phyloP scores from a whole-genome alignment of 768 basidiomycete genomes.

The Tremella fuciformis region DNA sequence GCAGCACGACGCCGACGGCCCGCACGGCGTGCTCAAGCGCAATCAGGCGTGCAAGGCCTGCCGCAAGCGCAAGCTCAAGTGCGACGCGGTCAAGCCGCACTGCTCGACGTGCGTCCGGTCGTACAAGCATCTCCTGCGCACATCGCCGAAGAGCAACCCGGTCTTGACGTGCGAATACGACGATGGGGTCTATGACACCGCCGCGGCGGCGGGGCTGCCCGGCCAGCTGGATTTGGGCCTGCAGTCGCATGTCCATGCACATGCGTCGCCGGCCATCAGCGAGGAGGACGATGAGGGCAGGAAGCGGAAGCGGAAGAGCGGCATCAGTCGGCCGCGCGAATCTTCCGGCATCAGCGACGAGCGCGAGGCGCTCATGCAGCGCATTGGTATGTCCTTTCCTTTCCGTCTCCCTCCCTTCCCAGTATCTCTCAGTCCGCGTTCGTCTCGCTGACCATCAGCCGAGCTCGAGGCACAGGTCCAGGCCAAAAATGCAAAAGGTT shows the following conservation, averaged over 20 bases:
- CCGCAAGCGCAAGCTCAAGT: constrained; percentile 45
- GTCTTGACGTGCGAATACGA: constrained; percentile 42
- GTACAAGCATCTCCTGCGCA: constrained; percentile 36
- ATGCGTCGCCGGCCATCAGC: constrained; percentile 12
- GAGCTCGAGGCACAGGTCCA: constrained; percentile 36
- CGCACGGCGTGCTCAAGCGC: constrained; percentile 36
- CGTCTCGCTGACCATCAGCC: constrained; percentile 20
- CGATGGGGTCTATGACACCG: constrained; percentile 14
- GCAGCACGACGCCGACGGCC: constrained; percentile 1
- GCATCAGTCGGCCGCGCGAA: constrained; percentile 1
- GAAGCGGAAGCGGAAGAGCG: constrained; percentile 25
- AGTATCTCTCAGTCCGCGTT: not conserved
- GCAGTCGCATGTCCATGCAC: not conserved
- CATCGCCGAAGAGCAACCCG: constrained; percentile 34
- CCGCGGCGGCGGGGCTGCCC: not conserved
- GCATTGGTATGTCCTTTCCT: constrained; percentile 32
- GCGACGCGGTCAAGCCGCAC: constrained; percentile 45
- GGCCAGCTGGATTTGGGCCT: not conserved
- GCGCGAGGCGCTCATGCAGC: constrained; percentile 27
- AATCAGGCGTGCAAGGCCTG: constrained; percentile 47
- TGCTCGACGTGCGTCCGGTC: constrained; percentile 45
- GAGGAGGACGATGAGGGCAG: constrained; percentile 8
- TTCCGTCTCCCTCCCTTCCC: not conserved
- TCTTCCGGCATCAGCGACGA: constrained; percentile 24
- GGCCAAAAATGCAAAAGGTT: constrained; percentile 1